Conservation (phyloP, 2,329 filamentous ascomycete genomes). For the Leptographium procerum region DNA sequence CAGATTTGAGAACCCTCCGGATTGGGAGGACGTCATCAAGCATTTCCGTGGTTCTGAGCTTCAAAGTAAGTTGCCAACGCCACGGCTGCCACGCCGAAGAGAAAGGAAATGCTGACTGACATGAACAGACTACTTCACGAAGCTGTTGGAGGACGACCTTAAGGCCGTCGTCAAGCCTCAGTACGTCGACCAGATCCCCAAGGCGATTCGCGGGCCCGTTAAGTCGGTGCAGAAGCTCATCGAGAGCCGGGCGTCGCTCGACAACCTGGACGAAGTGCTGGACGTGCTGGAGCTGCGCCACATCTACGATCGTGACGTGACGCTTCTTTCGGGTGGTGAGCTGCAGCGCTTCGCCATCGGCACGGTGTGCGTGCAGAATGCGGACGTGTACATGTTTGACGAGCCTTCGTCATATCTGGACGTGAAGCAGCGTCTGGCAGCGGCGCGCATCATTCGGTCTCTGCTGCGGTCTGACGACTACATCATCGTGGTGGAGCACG, state of each 20-base stretch:
- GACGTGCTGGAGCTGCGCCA: constrained; percentile 54
- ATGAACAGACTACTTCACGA: constrained; percentile 83
- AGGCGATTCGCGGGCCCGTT: constrained; percentile 71
- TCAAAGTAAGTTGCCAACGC: constrained; percentile 53
- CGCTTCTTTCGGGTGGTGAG: constrained; percentile 88
- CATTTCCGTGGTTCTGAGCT: constrained; percentile 96
- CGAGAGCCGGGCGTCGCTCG: constrained; percentile 62
- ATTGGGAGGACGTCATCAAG: constrained; percentile 98
- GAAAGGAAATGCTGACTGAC: neutral
- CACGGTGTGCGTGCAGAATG: constrained; percentile 88
- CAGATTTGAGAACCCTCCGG: constrained; percentile 87
- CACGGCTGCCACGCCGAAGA: neutral
- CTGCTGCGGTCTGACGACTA: constrained; percentile 84
- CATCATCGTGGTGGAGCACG: constrained; percentile 98
- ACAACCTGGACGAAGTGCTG: constrained; percentile 71
- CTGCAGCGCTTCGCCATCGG: constrained; percentile 96
- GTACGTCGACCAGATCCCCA: constrained; percentile 97
- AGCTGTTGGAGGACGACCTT: constrained; percentile 89
- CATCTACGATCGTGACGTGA: constrained; percentile 85
- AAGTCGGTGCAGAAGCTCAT: constrained; percentile 74
- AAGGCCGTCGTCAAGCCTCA: constrained; percentile 98
- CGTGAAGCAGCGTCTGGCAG: constrained; percentile 95
- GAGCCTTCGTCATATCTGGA: constrained; percentile 98
- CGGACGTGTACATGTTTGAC: constrained; percentile 99
- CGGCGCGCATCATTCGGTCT: constrained; percentile 83